Conservation (phyloP, 2,329 filamentous ascomycete genomes). For the Samsoniella hepiali region DNA sequence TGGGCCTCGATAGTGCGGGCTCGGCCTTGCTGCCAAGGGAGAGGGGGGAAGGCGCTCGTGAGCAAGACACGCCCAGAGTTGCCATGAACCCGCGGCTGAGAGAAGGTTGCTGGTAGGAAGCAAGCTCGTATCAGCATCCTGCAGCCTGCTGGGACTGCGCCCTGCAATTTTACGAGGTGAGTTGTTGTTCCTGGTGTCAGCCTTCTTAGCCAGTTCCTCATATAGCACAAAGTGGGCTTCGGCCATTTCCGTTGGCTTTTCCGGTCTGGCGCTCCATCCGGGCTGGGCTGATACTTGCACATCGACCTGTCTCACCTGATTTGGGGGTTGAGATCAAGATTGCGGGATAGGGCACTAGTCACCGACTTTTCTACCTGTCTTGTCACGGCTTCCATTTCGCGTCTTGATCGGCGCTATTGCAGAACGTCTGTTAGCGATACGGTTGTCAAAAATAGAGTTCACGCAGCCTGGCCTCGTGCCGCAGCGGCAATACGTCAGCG, state of each 20-base stretch:
- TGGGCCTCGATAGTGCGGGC: neutral
- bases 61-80: neutral
- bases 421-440: neutral
- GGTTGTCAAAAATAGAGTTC: constrained; percentile 2
- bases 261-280: neutral
- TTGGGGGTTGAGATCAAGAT: constrained; percentile 6
- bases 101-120: neutral
- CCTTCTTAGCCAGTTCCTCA: neutral
- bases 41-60: neutral
- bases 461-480: neutral
- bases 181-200: neutral
- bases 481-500: constrained; percentile 6
- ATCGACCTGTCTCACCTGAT: neutral
- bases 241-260: neutral
- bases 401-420: neutral
- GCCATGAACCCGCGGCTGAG: neutral
- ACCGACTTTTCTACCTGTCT: neutral
- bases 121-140: constrained; percentile 6
- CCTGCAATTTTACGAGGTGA: neutral
- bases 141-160: constrained; percentile 3
- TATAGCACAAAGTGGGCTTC: neutral
- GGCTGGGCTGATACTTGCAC: neutral
- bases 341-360: neutral
- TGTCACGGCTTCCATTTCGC: neutral
- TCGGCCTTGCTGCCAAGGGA: neutral